Percentiles rank a stretch among this genome's conserved stretches.
Evolutionary conservation across 1,139 yeast species (phyloP).

Genomic region (Petasospora fabianii): DNA sequence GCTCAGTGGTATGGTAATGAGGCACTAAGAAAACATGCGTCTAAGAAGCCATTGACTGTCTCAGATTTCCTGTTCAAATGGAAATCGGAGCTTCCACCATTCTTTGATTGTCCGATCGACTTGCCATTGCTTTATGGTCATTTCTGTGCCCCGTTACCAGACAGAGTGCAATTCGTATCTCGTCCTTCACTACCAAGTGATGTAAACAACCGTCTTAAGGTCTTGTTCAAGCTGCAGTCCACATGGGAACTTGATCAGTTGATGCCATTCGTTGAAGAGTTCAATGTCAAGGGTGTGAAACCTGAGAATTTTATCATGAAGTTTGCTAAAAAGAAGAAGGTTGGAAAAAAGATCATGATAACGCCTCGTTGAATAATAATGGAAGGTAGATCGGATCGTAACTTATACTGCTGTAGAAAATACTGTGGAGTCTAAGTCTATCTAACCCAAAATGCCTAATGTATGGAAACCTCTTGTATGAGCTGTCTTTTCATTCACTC

Average conservation of each 20-base stretch:
- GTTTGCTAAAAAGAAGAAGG: constrained; percentile 62
- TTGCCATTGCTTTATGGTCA: constrained; percentile 50
- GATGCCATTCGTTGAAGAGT: constrained; percentile 59
- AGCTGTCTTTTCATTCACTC: too few relatives aligned
- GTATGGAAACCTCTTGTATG: too few relatives aligned
- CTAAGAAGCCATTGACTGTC: constrained; percentile 28
- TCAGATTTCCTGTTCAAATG: constrained; percentile 58
- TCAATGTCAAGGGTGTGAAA: constrained; percentile 54
- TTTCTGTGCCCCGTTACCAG: constrained; percentile 45
- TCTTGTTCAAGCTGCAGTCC: constrained; percentile 55
- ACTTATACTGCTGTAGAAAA: too few relatives aligned
- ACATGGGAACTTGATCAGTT: constrained; percentile 75
- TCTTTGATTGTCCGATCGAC: constrained; percentile 55
- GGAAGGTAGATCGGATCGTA: too few relatives aligned
- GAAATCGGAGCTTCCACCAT: constrained; percentile 65
- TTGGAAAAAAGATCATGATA: constrained; percentile 45
- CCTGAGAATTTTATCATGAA: constrained; percentile 71
- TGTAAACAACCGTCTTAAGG: constrained; percentile 51
- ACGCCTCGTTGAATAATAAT: constrained; percentile 19
- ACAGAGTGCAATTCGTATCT: constrained; percentile 50
- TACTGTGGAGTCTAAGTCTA: too few relatives aligned
- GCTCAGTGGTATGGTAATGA: constrained; percentile 60
- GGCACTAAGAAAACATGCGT: constrained; percentile 40
- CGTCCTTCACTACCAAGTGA: constrained; percentile 46
- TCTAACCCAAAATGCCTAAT: too few relatives aligned